Percentiles rank a stretch among this genome's conserved stretches.
These are phyloP conservation scores for Talaromyces albobiverticillius DNA, from an alignment of 2,329 filamentous ascomycete genomes.

Conservation along the genomic window DNA sequence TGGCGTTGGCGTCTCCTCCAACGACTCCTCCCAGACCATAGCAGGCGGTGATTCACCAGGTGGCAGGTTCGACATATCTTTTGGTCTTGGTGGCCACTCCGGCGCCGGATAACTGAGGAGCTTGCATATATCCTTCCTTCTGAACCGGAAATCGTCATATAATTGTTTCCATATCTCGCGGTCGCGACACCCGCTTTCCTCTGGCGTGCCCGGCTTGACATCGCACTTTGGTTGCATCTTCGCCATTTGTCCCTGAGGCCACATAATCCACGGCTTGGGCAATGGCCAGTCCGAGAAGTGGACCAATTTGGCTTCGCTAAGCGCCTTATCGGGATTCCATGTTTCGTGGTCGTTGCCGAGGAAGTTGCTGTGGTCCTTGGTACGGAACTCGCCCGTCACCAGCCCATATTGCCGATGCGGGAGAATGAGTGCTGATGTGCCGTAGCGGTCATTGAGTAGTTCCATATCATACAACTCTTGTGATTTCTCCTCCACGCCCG, in stretches of 20 bases:
- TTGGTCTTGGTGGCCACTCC: slow-evolving; percentile 24
- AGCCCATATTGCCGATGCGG: slow-evolving; percentile 63
- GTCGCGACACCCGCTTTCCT: slow-evolving; percentile 37
- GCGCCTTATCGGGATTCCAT: slow-evolving; percentile 58
- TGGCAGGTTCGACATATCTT: slow-evolving; percentile 12
- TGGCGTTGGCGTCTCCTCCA: background rate
- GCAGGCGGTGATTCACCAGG: slow-evolving; percentile 1
- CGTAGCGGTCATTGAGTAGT: slow-evolving; percentile 62
- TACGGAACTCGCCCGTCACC: slow-evolving; percentile 61
- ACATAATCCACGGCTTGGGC: slow-evolving; percentile 61
- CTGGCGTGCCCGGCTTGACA: slow-evolving; percentile 30
- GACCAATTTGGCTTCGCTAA: slow-evolving; percentile 62
- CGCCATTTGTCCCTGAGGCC: slow-evolving; percentile 30
- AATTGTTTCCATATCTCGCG: slow-evolving; percentile 36
- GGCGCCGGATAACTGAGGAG: slow-evolving; percentile 38
- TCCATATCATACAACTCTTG: slow-evolving; percentile 61
- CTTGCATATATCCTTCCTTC: slow-evolving; percentile 33
- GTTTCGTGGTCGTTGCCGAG: slow-evolving; percentile 49
- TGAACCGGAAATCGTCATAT: slow-evolving; percentile 35
- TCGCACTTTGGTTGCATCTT: slow-evolving; percentile 34
- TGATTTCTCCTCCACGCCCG: slow-evolving; percentile 17
- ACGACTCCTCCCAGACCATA: background rate
- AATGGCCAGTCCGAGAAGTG: slow-evolving; percentile 72
- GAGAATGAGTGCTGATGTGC: slow-evolving; percentile 57
- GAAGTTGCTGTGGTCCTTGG: slow-evolving; percentile 51